Conservation (phyloP, 306 rosid genomes). For the Rosa persica region DNA sequence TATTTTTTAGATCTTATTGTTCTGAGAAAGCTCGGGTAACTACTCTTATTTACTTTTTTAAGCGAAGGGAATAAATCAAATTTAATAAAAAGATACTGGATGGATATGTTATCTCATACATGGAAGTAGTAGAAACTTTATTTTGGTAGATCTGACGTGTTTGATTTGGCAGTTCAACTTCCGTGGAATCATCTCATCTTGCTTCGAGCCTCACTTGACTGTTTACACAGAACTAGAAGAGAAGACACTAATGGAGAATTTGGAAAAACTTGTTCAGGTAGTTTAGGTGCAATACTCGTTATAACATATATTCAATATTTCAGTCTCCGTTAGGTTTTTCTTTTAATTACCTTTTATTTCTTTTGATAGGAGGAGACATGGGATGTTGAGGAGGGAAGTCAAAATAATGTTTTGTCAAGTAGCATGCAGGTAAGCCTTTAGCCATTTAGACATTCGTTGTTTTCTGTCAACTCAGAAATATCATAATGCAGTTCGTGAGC, state of each 20-base stretch:
- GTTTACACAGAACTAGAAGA: constrained; percentile 93
- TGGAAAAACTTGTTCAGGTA: constrained; percentile 99
- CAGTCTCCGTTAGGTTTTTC: constrained; percentile 10
- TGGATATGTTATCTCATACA: background rate
- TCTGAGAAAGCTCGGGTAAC: constrained; percentile 12
- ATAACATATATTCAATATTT: constrained; percentile 20
- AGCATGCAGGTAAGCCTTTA: constrained; percentile 83
- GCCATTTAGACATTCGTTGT: constrained; percentile 18
- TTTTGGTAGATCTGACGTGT: background rate
- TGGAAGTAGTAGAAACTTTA: background rate
- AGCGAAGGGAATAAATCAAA: background rate
- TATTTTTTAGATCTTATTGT: background rate
- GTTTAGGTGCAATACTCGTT: constrained; percentile 17
- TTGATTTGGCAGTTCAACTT: constrained; percentile 93
- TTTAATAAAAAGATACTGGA: background rate
- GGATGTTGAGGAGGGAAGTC: constrained; percentile 99
- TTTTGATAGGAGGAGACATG: constrained; percentile 85
- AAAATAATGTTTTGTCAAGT: constrained; percentile 88
- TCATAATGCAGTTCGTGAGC: constrained; percentile 3
- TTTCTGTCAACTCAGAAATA: constrained; percentile 1
- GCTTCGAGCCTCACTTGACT: constrained; percentile 96
- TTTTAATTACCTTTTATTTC: constrained; percentile 19
- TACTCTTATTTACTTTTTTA: constrained; percentile 4
- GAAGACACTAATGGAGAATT: constrained; percentile 91
- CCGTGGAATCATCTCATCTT: constrained; percentile 96